Conservation (phyloP, 257 asterid genomes). For the Leonotis leonurus region DNA sequence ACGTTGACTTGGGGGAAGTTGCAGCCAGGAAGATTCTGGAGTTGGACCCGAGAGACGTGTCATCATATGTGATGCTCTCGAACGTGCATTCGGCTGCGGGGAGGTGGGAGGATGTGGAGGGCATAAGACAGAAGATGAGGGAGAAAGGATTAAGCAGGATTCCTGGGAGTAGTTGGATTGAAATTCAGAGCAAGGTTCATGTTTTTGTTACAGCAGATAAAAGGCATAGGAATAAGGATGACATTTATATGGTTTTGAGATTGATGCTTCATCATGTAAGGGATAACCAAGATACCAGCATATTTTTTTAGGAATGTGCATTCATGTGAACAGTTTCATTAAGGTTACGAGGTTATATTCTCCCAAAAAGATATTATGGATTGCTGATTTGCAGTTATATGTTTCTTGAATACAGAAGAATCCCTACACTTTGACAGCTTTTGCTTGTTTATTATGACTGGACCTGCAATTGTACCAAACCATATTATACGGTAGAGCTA, state of each 20-base stretch:
- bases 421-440: no score
- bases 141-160: slow-evolving; percentile 49
- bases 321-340: background rate
- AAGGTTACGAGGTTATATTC: background rate
- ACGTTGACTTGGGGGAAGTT: slow-evolving; percentile 44
- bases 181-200: slow-evolving; percentile 42
- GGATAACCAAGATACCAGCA: slow-evolving; percentile 18
- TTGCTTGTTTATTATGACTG: no score
- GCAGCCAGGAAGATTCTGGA: slow-evolving; percentile 53
- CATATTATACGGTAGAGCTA: no score
- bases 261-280: slow-evolving; percentile 25
- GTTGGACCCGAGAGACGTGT: slow-evolving; percentile 67
- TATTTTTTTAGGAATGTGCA: slow-evolving; percentile 8
- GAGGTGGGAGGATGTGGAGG: slow-evolving; percentile 51
- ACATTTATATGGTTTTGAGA: slow-evolving; percentile 35
- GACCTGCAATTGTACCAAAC: no score
- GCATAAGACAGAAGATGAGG: slow-evolving; percentile 48
- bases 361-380: background rate
- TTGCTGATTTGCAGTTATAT: background rate
- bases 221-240: slow-evolving; percentile 33
- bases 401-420: no score
- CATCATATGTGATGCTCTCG: slow-evolving; percentile 87
- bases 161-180: slow-evolving; percentile 91
- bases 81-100: slow-evolving; percentile 78
- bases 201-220: slow-evolving; percentile 62